phyloP scores from a whole-genome alignment of 2,329 filamentous ascomycete species.

The Clathrospora elynae region DNA sequence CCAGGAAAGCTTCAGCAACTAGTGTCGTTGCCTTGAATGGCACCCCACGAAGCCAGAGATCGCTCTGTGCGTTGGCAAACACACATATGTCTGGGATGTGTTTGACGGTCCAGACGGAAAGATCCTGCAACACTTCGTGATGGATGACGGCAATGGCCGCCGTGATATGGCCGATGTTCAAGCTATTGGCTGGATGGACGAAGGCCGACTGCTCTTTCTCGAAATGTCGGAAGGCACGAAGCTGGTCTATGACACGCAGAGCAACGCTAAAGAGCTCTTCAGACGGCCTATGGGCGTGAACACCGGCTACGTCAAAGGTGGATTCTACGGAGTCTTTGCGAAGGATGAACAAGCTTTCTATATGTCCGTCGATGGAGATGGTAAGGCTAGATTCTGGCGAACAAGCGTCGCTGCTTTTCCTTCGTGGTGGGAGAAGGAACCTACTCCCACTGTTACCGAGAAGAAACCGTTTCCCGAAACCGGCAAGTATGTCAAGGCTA shows the following conservation, averaged over 20 bases:
- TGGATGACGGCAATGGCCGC: slow-evolving; percentile 11
- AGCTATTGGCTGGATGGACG: slow-evolving; percentile 24
- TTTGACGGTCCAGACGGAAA: slow-evolving; percentile 25
- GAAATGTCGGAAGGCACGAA: slow-evolving; percentile 26
- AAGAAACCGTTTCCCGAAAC: slow-evolving; percentile 20
- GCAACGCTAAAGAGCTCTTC: slow-evolving; percentile 37
- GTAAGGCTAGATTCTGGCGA: slow-evolving; percentile 31
- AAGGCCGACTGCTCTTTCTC: slow-evolving; percentile 24
- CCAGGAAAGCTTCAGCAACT: slow-evolving; percentile 14
- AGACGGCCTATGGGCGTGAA: slow-evolving; percentile 20
- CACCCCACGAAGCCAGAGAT: slow-evolving; percentile 30
- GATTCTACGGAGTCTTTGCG: slow-evolving; percentile 23
- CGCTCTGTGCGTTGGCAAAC: slow-evolving; percentile 25
- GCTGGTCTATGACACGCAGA: slow-evolving; percentile 30
- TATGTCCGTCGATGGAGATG: slow-evolving; percentile 34
- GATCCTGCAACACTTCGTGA: slow-evolving; percentile 26
- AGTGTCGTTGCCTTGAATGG: slow-evolving; percentile 33
- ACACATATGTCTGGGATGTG: slow-evolving; percentile 31
- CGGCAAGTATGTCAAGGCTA: slow-evolving; percentile 29
- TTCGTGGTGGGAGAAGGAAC: slow-evolving; percentile 27
- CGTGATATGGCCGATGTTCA: slow-evolving; percentile 13
- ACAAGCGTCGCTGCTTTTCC: slow-evolving; percentile 7
- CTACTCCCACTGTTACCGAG: background rate
- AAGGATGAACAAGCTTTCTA: slow-evolving; percentile 21
- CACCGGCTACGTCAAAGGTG: slow-evolving; percentile 7